These are phyloP conservation scores for Alternaria sp. DNA, from an alignment of 2,329 filamentous ascomycete species.

Conservation along the genomic window DNA sequence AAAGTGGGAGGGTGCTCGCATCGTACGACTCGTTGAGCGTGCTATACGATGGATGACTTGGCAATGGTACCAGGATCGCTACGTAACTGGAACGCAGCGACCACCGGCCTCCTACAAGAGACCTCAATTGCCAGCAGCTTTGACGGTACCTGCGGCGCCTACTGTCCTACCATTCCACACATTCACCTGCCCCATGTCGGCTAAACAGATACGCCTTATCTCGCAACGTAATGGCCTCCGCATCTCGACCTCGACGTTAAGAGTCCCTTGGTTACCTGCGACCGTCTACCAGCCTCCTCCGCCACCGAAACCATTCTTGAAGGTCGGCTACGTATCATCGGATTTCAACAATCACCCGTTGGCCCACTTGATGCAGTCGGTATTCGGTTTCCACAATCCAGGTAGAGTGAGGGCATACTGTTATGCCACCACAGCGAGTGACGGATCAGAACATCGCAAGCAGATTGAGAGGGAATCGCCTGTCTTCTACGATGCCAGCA, in stretches of 20 bases:
- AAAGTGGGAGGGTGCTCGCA: constrained; percentile 85
- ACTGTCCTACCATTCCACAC: constrained; percentile 97
- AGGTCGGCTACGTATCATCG: constrained; percentile 94
- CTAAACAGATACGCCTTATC: constrained; percentile 89
- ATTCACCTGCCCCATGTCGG: constrained; percentile 91
- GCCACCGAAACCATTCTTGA: constrained; percentile 82
- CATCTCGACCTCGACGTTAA: constrained; percentile 88
- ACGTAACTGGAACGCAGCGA: constrained; percentile 66
- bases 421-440: constrained; percentile 92
- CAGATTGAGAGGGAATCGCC: constrained; percentile 95
- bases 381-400: constrained; percentile 87
- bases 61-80: constrained; percentile 86
- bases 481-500: constrained; percentile 86
- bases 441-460: constrained; percentile 84
- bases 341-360: constrained; percentile 99
- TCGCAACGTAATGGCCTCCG: constrained; percentile 93
- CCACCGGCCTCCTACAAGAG: constrained; percentile 68
- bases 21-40: constrained; percentile 84
- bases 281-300: constrained; percentile 84
- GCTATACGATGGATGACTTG: constrained; percentile 78
- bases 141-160: constrained; percentile 84
- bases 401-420: constrained; percentile 82
- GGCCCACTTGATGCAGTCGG: constrained; percentile 97
- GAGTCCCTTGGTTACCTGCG: constrained; percentile 81
- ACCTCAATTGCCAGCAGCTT: constrained; percentile 72